Evolutionary conservation across 2,329 filamentous ascomycete species (phyloP).

Genomic region (Plenodomus biglobosus): DNA sequence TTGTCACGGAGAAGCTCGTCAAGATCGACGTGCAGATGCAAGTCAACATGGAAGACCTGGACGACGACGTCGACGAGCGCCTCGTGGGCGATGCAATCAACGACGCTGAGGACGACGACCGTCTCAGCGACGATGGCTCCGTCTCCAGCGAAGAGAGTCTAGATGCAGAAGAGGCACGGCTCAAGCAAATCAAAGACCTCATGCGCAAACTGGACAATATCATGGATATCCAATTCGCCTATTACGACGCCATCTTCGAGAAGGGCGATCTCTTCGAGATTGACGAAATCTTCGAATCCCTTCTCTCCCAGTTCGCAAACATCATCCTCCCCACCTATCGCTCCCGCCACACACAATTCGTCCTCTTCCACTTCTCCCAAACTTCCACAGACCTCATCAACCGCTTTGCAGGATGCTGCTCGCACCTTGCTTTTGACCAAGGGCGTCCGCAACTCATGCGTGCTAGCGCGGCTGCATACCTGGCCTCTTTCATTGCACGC

Average conservation of each 20-base stretch:
- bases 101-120: conserved; percentile 51
- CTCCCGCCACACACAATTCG: conserved; percentile 90
- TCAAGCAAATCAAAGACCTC: conserved; percentile 75
- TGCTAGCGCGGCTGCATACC: conserved; percentile 85
- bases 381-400: conserved; percentile 75
- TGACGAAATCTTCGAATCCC: conserved; percentile 71
- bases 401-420: conserved; percentile 77
- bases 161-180: conserved; percentile 60
- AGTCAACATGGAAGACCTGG: conserved; percentile 86
- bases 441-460: conserved; percentile 66
- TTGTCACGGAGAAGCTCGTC: conserved; percentile 83
- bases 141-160: conserved; percentile 64
- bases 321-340: conserved; percentile 89
- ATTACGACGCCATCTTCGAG: conserved; percentile 74
- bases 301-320: conserved; percentile 82
- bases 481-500: conserved; percentile 90
- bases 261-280: conserved; percentile 66
- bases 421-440: conserved; percentile 71
- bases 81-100: conserved; percentile 61
- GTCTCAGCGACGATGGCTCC: conserved; percentile 69
- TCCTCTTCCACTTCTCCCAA: conserved; percentile 94
- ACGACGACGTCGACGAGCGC: conserved; percentile 80
- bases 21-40: conserved; percentile 97
- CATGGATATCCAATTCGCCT: conserved; percentile 81
- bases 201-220: conserved; percentile 90